Conservation (phyloP, 2,329 filamentous ascomycete genomes). For the Aspergillus sp. region DNA sequence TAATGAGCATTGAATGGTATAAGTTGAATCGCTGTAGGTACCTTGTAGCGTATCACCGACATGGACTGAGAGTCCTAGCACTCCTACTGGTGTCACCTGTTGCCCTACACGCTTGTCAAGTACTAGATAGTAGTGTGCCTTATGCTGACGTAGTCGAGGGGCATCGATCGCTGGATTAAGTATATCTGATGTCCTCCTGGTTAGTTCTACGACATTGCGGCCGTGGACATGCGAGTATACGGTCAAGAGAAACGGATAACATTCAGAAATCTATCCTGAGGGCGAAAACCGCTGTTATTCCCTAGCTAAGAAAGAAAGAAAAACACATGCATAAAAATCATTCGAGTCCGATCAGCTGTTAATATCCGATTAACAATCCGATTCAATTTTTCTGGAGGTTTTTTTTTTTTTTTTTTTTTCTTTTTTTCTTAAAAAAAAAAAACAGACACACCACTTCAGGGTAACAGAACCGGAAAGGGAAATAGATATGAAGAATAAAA, state of each 20-base stretch:
- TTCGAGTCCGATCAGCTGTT: not conserved
- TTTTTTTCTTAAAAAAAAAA: not conserved
- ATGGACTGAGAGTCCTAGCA: too few relatives aligned
- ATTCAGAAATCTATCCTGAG: not conserved
- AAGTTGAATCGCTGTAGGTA: too few relatives aligned
- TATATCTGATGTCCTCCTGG: too few relatives aligned
- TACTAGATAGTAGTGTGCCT: not conserved
- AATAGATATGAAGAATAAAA: not conserved
- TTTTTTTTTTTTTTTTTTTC: not conserved
- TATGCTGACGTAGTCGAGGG: not conserved
- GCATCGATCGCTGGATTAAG: not conserved
- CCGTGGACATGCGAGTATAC: not conserved
- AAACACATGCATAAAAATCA: not conserved
- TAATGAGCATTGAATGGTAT: constrained; percentile 20
- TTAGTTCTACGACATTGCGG: not conserved
- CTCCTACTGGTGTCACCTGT: too few relatives aligned
- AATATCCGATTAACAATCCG: not conserved
- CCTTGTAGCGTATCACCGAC: not conserved
- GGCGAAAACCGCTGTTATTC: not conserved
- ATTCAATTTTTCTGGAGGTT: not conserved
- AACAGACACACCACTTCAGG: not conserved
- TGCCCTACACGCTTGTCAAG: not conserved
- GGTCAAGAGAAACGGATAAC: not conserved
- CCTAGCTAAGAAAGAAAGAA: not conserved
- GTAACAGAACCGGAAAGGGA: constrained; percentile 4